Conservation (phyloP, 1,284 basidiomycete genomes). For the Cutaneotrichosporon sp. region DNA sequence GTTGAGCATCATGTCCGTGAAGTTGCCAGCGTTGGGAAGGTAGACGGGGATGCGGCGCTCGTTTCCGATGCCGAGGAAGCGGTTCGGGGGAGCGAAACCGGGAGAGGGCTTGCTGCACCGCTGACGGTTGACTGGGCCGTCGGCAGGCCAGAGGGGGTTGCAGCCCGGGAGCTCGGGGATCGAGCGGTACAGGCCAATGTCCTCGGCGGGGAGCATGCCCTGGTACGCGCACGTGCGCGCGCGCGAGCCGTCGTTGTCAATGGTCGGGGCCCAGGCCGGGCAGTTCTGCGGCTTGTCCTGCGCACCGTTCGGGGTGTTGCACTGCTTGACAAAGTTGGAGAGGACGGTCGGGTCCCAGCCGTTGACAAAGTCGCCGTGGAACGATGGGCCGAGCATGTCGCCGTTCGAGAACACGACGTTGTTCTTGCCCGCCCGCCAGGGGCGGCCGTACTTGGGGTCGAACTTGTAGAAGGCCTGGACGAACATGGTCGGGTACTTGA, state of each 20-base stretch:
- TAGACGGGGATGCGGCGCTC: conserved; percentile 7
- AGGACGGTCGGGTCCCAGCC: conserved; percentile 26
- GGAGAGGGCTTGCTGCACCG: conserved; percentile 3
- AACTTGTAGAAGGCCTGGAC: conserved; percentile 28
- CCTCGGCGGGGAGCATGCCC: conserved; percentile 21
- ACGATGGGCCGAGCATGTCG: conserved; percentile 39
- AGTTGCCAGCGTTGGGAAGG: neutral
- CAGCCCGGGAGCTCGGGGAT: conserved; percentile 21
- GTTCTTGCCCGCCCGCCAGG: conserved; percentile 24
- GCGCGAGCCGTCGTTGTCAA: conserved; percentile 3
- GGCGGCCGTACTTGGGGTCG: neutral
- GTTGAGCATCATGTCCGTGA: neutral
- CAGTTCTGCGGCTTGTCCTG: neutral
- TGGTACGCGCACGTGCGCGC: conserved; percentile 10
- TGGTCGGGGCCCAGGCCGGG: neutral
- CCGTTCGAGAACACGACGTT: conserved; percentile 44
- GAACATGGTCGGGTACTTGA: conserved; percentile 48
- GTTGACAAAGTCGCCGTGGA: conserved; percentile 46
- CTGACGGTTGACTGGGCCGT: conserved; percentile 8
- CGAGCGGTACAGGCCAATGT: conserved; percentile 14
- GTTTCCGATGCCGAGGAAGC: neutral
- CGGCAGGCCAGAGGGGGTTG: conserved; percentile 16
- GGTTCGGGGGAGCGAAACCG: conserved; percentile 7
- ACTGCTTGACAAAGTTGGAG: conserved; percentile 2
- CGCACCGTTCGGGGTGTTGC: conserved; percentile 7